Evolutionary conservation across 257 asterid species (phyloP), one percentile per base, ranked within the genome.

Genomic region (Gentiana macrophylla): DNA sequence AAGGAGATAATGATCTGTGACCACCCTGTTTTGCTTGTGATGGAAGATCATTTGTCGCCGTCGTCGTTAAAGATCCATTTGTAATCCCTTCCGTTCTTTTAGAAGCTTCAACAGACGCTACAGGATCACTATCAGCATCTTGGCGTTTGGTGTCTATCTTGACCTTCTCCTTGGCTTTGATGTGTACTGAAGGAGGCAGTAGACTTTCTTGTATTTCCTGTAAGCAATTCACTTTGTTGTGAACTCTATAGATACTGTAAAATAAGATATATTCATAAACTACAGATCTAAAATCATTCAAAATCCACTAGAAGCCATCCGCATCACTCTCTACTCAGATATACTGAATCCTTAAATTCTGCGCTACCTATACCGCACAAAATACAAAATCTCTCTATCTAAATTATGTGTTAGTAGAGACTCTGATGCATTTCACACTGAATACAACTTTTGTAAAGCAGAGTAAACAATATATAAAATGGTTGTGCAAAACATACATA

Each of bases 161-260:
- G 34, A 53, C 60, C 62, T 60, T 80, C 82, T 82, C 73, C 77
- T 72, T 89, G 2, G 88, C 80, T 68, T 72, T 62, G 59, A 89
- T 70, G 66, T 73, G 89, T 37, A 81, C 90, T 55, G 97, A 82
- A 41, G 77, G 81, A 72, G 97, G 97, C 41, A 89, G 84, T 72
- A 89, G 79, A 15, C 70, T 61, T 74, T 89, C 97, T 74, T 89
- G 97, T 72, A 86, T 86, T 75, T 77, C 95, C 97, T 86, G 68
- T 74, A 83, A 47, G 70, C 44, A 38, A 58, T 35, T 45, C 10
- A n/a, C 6, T 9, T 34, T 37, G 56, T 15, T 41, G 46, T 41
- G 5, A 41, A 2, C 24, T 24, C 24, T 24, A 24, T 24, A 24
- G 24, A 24, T 24, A 24, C 24, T 24, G 24, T 24, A 24, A 24